These are phyloP conservation scores for Climacium dendroides DNA, from an alignment of 225 moss, liverwort and hornwort species.

Conservation along the genomic window DNA sequence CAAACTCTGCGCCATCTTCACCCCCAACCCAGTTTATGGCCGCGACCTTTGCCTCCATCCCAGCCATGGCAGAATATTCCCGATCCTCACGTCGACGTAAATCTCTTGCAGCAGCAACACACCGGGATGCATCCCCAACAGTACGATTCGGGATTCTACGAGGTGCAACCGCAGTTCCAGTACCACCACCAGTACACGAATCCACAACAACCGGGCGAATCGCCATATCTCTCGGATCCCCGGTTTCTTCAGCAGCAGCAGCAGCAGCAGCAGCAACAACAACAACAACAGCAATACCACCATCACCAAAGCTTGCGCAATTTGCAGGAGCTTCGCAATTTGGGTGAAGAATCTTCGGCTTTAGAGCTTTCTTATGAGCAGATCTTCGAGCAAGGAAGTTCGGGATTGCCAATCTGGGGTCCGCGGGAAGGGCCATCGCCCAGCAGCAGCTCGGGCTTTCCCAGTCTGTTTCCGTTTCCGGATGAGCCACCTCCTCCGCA, in stretches of 20 bases:
- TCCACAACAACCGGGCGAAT: neutral
- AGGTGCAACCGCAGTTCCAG: neutral
- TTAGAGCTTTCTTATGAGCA: conserved; percentile 40
- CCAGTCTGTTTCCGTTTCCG: neutral
- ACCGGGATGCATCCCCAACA: neutral
- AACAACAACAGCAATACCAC: neutral
- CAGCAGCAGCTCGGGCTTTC: neutral
- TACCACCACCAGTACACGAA: neutral
- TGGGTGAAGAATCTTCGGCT: neutral
- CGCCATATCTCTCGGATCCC: neutral
- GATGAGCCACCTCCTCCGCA: neutral
- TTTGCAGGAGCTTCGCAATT: neutral
- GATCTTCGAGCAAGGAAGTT: conserved; percentile 28
- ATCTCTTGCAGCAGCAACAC: neutral
- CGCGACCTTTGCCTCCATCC: neutral
- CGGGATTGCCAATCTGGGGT: neutral
- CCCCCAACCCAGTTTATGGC: neutral
- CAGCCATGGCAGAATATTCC: conserved; percentile 6
- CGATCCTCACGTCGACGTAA: neutral
- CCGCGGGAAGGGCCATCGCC: conserved; percentile 9
- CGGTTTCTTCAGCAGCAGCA: neutral
- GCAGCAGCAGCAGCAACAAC: neutral
- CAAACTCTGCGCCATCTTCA: neutral
- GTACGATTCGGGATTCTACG: neutral
- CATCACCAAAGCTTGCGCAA: neutral